Base-by-base conservation (phyloP, 2,329 filamentous ascomycete genomes). In the Ceratocystis albifundus region DNA sequence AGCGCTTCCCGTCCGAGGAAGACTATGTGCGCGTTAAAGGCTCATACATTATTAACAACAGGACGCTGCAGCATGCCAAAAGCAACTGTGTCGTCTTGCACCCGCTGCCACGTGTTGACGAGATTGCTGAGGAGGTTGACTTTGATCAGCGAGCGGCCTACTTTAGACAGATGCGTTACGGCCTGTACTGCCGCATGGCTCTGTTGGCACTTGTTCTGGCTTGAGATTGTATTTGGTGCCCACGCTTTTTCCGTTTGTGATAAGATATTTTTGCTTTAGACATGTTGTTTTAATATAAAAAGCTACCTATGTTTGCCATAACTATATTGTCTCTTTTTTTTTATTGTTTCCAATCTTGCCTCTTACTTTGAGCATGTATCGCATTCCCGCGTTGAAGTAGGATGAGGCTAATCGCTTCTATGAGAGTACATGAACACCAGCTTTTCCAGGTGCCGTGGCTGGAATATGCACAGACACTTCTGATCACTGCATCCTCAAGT, bases 111-210 rank as follows among this genome's bases (percentile, higher is more conserved):
- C 84, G 94, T 73, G 97, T 97, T 74, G 86, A 88, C 70, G 94
- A 99, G 82, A 87, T 99, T 74, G 86, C 87, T 44, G 90, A 95
- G 77, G 94, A 99, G 80, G 91, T 99, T 62, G 94, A 99, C 77
- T 96, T 95, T 78, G 94, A 99, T 79, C 90, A 95, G 75, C 81
- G 94, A 72, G 94, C 94, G 68, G 93, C 94, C 66, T 99, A 99
- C 80, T 99, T 99, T 79, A 86, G 94, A 88, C 94, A 99, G 88
- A 96, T 96, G 93, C 86, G 88, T 78, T 96, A 97, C 78, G 94
- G 94, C 72, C 84, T 99, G 72, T 97, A 96, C 82, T 95, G 89
- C 77, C 88, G 94, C 75, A 99, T 99, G 94, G 94, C 94, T 71
- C 79, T 99, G 78, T 82, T 99, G 76, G 94, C 94, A 71, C 81